phyloP scores from a whole-genome alignment of 495 filamentous ascomycete genomes.

The Aspergillus carlsbadensis region DNA sequence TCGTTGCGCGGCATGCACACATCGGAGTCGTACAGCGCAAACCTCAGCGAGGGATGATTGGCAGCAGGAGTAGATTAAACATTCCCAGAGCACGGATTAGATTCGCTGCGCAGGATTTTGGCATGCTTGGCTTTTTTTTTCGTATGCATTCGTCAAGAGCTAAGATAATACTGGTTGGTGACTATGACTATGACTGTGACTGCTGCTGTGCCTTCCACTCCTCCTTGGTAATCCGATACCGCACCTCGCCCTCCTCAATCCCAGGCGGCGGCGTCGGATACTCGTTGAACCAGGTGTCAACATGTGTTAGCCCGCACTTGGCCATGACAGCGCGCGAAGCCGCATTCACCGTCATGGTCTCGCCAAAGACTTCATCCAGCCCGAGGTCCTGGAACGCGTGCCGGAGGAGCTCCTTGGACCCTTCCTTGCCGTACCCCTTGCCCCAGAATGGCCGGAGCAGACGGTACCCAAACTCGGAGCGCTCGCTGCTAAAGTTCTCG shows the following conservation, averaged over 20 bases:
- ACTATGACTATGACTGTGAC: not conserved
- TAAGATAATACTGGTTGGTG: too few species aligned
- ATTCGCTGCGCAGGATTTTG: too few species aligned
- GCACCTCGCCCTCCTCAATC: conserved; percentile 21
- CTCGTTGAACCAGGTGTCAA: conserved; percentile 16
- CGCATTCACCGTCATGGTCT: conserved; percentile 21
- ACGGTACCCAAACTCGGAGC: conserved; percentile 16
- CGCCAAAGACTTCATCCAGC: conserved; percentile 16
- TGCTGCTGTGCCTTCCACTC: conserved; percentile 8
- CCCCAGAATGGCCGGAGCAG: conserved; percentile 16
- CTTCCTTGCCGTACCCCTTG: conserved; percentile 20
- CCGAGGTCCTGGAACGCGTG: conserved; percentile 18
- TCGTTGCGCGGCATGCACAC: too few species aligned
- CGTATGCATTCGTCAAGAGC: too few species aligned
- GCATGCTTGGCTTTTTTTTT: not conserved
- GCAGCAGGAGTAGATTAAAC: too few species aligned
- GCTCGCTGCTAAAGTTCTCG: conserved; percentile 10
- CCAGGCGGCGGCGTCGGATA: conserved; percentile 17
- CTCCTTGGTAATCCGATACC: conserved; percentile 15
- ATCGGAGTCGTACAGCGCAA: too few species aligned
- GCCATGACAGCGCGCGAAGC: conserved; percentile 11
- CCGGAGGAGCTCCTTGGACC: conserved; percentile 8
- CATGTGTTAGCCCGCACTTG: conserved; percentile 15
- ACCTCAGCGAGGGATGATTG: too few species aligned
- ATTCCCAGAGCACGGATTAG: too few species aligned